These are phyloP conservation scores for Coemansia sp. DNA, from an alignment of 192 early-diverging fungal genomes.

Conservation along the genomic window DNA sequence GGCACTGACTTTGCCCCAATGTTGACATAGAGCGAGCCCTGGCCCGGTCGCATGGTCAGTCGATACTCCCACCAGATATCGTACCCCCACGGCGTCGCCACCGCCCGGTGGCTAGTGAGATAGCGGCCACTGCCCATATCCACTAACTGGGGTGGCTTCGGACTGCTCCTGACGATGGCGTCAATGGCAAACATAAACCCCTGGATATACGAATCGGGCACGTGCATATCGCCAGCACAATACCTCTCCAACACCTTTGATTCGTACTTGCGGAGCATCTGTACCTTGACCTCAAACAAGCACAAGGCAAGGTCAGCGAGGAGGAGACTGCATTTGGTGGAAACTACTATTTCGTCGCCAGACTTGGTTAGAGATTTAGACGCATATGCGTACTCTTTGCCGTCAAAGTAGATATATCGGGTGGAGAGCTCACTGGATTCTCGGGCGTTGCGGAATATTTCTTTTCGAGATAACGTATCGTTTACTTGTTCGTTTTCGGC, in stretches of 20 bases:
- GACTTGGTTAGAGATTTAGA: constrained; percentile 13
- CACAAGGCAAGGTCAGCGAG: no score
- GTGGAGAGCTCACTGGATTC: not conserved
- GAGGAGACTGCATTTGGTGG: no score
- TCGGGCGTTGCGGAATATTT: not conserved
- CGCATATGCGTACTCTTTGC: constrained; percentile 23
- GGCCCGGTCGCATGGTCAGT: constrained; percentile 13
- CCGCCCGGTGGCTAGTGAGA: not conserved
- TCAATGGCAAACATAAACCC: constrained; percentile 27
- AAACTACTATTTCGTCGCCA: not conserved
- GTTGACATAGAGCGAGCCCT: not conserved
- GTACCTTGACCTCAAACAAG: constrained; percentile 13
- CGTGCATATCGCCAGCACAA: not conserved
- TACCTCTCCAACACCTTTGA: constrained; percentile 1
- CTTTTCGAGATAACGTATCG: not conserved
- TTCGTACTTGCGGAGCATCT: constrained; percentile 20
- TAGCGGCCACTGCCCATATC: not conserved
- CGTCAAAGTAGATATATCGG: constrained; percentile 19
- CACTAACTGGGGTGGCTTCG: not conserved
- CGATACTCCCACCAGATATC: constrained; percentile 38
- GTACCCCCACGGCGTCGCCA: constrained; percentile 11
- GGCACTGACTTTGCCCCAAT: constrained; percentile 14
- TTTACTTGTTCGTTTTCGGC: not conserved
- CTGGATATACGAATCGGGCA: constrained; percentile 6
- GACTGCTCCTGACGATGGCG: constrained; percentile 9